Evolutionary conservation across 2,329 filamentous ascomycete genomes (phyloP), one percentile per base, ranked within the genome.

Genomic region (Gnomoniopsis sp.): DNA sequence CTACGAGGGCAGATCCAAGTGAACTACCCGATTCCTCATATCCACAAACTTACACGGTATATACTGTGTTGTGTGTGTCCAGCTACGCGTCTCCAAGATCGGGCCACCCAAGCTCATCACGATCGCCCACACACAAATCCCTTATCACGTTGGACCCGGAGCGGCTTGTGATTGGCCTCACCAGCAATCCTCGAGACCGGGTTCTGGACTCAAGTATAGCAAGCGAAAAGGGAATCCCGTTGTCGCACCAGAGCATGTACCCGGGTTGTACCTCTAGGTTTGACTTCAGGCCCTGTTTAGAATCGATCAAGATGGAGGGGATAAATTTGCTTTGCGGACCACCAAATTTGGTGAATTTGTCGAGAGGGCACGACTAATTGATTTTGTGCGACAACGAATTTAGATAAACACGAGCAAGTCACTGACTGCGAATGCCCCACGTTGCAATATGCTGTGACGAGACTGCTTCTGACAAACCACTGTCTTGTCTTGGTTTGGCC

Each of bases 131-230:
- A 48, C 56, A 55, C 57, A 30, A 60, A 33, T 54, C 21, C 44
- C 60, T 62, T 49, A 60, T 57, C 60, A 60, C 60, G 60, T 62
- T 62, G 60, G 47, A 43, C 50, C 46, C 17, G 23, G 3, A 33
- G 21, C 21, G 43, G 11, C n/a, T 33, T 47, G 46, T 60, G 57
- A 62, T 62, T 62, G 60, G 60, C 34, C 53, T 47, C 50, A 48
- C 30, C 47, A 30, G 22, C 26, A 50, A 21, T 23, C 19, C 30
- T 12, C 34, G 38, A 47, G 44, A 23, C 49, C n/a, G 43, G 15
- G 12, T 14, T 12, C 3, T n/a, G 17, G 15, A 17, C 6, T 14
- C 34, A 11, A 36, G 17, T 17, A 53, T 10, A 47, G 44, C 44
- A n/a, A 48, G 22, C 47, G 47, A 49, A 30, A 22, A 11, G 14